Base-by-base conservation (phyloP, 306 rosid genomes). In the Quercus dentata region DNA sequence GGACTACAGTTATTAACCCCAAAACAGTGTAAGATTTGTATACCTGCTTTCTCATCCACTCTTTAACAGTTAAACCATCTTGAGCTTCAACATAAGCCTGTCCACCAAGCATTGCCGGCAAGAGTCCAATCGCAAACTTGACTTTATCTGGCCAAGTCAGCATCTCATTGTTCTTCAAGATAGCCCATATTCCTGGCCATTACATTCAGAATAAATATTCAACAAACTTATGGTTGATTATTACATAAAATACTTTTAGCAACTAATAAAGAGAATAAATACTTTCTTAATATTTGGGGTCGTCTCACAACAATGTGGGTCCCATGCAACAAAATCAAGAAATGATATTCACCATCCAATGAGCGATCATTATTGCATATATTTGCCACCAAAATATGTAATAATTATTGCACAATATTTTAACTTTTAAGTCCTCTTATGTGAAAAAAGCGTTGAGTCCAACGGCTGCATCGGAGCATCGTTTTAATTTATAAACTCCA, bases 21-120 rank as follows among this genome's bases (percentile, higher is more conserved):
- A 49, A 12, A 12, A 49, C 54, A 49, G 17, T 12, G 54, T 49
- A 49, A 49, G 54, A 49, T 49, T 49, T 49, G 54, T 49, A 69
- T 82, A 92, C 99, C 97, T 92, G 98, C 74, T 90, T 92, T 89
- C 69, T 89, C 99, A 95, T 95, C 99, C 99, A 95, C 12, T 92
- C 97, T 82, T 92, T 74, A 78, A 92, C 98, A 51, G 88, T 86
- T 74, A 95, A 38, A 76, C 91, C 89, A 80, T 95, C 99, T 87
- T 95, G 98, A 75, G 98, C 99, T 88, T 90, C 93, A 74, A 95
- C 99, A 82, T 95, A 95, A 30, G 95, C 73, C 86, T 92, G 99
- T 25, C 99, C 99, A 27, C 99, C 99, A 78, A 92, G 91, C 41
- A 95, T 95, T 79, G 99, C 99, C 3, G 99, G 99, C 80, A 95